Percentiles rank a stretch among this genome's conserved stretches.
phyloP scores from a whole-genome alignment of 225 moss, liverwort and hornwort genomes.

The Antitrichia curtipendula region DNA sequence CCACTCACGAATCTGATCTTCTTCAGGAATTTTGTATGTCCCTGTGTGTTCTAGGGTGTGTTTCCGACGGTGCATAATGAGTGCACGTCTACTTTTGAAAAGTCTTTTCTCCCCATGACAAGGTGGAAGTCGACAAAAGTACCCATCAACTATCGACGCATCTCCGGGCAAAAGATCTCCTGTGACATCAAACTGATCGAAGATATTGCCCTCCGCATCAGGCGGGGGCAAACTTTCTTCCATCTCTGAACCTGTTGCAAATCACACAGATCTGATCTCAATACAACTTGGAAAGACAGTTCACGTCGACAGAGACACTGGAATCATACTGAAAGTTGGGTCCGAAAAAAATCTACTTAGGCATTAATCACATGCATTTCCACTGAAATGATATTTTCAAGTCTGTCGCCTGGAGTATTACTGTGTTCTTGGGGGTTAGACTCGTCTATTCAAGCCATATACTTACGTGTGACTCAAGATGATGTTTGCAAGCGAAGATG shows the following conservation, averaged over 20 bases:
- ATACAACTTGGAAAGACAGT: not conserved
- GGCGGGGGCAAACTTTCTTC: not conserved
- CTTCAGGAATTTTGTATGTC: not conserved
- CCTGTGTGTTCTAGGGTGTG: not conserved
- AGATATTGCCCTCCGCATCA: not conserved
- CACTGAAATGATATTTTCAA: no score
- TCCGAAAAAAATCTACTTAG: not conserved
- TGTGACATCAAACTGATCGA: not conserved
- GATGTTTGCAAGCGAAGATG: not conserved
- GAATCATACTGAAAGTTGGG: not conserved
- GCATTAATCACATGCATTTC: not conserved
- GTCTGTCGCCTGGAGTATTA: not conserved
- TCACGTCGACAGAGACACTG: not conserved
- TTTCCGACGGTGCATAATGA: not conserved
- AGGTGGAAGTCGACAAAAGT: not conserved
- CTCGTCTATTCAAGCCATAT: not conserved
- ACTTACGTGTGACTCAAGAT: not conserved
- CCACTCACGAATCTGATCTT: not conserved
- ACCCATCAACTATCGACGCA: not conserved
- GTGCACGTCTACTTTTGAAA: accelerated
- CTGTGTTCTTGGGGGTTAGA: no score
- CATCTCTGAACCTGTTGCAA: not conserved
- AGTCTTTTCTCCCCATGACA: not conserved
- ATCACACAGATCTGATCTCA: not conserved
- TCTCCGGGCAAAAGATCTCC: not conserved